Conservation (phyloP, 2,329 filamentous ascomycete species). For the Colletotrichum lini region DNA sequence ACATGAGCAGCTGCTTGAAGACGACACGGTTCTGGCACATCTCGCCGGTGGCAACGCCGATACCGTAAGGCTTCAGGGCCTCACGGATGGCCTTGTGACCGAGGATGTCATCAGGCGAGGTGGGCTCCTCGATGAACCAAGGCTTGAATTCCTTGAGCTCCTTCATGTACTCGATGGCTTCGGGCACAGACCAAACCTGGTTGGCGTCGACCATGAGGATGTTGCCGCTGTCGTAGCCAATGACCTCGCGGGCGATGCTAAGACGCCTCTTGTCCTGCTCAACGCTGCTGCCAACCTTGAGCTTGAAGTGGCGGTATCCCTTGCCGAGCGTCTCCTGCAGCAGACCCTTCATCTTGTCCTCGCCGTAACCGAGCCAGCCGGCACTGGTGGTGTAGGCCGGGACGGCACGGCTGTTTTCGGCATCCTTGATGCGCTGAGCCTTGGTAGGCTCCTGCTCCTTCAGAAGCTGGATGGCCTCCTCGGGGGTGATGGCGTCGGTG, state of each 20-base stretch:
- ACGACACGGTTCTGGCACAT: slow-evolving; percentile 97
- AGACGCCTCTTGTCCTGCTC: slow-evolving; percentile 81
- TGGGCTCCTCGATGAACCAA: slow-evolving; percentile 97
- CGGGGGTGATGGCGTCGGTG: slow-evolving; percentile 90
- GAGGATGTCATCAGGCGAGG: slow-evolving; percentile 89
- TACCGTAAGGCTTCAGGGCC: slow-evolving; percentile 79
- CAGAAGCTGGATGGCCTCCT: slow-evolving; percentile 83
- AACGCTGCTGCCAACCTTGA: slow-evolving; percentile 85
- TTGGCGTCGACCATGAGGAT: slow-evolving; percentile 95
- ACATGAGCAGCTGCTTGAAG: slow-evolving; percentile 90
- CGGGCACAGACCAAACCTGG: slow-evolving; percentile 91
- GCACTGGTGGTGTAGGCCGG: slow-evolving; percentile 93
- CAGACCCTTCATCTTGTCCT: slow-evolving; percentile 86
- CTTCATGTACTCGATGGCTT: slow-evolving; percentile 90
- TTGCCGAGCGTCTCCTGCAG: slow-evolving; percentile 81
- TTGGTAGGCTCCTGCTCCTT: slow-evolving; percentile 77
- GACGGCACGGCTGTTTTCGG: slow-evolving; percentile 80
- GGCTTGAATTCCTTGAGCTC: slow-evolving; percentile 86
- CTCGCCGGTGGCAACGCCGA: slow-evolving; percentile 92
- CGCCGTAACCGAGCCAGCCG: slow-evolving; percentile 91
- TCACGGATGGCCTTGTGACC: slow-evolving; percentile 89
- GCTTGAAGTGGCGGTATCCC: slow-evolving; percentile 90
- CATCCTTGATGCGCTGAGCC: slow-evolving; percentile 79
- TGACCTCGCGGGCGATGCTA: slow-evolving; percentile 81
- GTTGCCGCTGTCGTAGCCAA: slow-evolving; percentile 87